These are phyloP conservation scores for Collybiopsis luxurians DNA, from an alignment of 768 basidiomycete species.

Conservation along the genomic window DNA sequence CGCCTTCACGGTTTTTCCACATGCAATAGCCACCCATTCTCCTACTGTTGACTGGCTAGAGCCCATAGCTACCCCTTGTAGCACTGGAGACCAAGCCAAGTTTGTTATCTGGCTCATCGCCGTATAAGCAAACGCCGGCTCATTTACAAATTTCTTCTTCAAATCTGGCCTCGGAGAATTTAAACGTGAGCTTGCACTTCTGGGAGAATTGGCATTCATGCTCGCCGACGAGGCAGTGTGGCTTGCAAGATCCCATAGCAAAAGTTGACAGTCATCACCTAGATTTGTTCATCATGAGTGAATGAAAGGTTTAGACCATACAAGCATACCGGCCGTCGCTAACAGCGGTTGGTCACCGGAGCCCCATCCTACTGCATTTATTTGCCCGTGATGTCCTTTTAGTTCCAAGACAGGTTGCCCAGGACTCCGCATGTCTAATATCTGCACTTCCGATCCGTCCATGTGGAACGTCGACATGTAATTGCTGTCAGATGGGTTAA, in stretches of 20 bases:
- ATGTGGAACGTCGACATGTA: slow-evolving; percentile 98
- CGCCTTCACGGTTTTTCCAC: slow-evolving; percentile 79
- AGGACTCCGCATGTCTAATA: slow-evolving; percentile 95
- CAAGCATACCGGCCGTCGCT: slow-evolving; percentile 77
- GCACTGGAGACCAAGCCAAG: slow-evolving; percentile 86
- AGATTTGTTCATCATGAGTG: slow-evolving; percentile 7
- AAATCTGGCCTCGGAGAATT: slow-evolving; percentile 81
- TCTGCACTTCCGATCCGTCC: slow-evolving; percentile 86
- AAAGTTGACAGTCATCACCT: slow-evolving; percentile 95
- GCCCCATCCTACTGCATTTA: slow-evolving; percentile 92
- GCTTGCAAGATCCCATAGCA: slow-evolving; percentile 85
- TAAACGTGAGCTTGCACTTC: slow-evolving; percentile 67
- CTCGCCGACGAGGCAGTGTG: slow-evolving; percentile 40
- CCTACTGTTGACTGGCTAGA: slow-evolving; percentile 74
- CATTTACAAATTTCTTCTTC: slow-evolving; percentile 69
- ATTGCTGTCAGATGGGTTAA: slow-evolving; percentile 89
- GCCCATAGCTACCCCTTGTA: slow-evolving; percentile 73
- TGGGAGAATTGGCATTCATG: slow-evolving; percentile 57
- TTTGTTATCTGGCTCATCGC: slow-evolving; percentile 77
- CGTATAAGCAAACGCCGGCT: slow-evolving; percentile 84
- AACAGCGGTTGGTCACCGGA: slow-evolving; percentile 78
- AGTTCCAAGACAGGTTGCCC: slow-evolving; percentile 94
- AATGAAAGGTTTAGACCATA: slow-evolving; percentile 1
- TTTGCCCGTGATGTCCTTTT: slow-evolving; percentile 73
- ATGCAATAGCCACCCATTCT: slow-evolving; percentile 85